Percentiles rank a stretch among this genome's conserved stretches.
Conservation (phyloP, 2,329 filamentous ascomycete species). For the Neonectria punicea region DNA sequence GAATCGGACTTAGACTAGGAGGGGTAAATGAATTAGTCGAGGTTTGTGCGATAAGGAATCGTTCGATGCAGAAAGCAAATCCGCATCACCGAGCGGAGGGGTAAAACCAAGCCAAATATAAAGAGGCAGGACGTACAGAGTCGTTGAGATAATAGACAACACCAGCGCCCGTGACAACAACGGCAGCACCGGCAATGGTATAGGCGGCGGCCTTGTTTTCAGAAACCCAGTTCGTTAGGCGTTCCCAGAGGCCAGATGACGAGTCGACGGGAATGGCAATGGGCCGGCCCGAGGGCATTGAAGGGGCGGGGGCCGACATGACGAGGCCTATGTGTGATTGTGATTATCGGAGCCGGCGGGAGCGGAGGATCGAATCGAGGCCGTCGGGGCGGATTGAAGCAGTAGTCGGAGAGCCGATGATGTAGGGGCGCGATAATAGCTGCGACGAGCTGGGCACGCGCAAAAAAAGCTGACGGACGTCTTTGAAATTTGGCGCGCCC, state of each 20-base stretch:
- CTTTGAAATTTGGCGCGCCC: slow-evolving; percentile 46
- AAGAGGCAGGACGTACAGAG: slow-evolving; percentile 55
- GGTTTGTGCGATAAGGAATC: slow-evolving; percentile 23
- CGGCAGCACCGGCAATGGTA: slow-evolving; percentile 92
- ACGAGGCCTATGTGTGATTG: slow-evolving; percentile 40
- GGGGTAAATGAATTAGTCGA: slow-evolving; percentile 28
- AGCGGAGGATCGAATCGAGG: slow-evolving; percentile 40
- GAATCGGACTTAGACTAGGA: slow-evolving; percentile 59
- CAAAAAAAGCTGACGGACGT: slow-evolving; percentile 48
- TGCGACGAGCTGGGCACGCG: slow-evolving; percentile 47
- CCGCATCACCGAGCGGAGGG: slow-evolving; percentile 18
- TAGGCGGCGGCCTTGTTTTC: slow-evolving; percentile 97
- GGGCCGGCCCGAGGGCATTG: slow-evolving; percentile 58
- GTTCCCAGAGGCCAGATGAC: slow-evolving; percentile 84
- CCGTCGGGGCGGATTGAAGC: slow-evolving; percentile 41
- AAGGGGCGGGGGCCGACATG: slow-evolving; percentile 60
- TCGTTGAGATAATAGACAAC: slow-evolving; percentile 88
- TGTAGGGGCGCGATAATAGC: slow-evolving; percentile 48
- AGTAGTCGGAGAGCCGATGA: slow-evolving; percentile 45
- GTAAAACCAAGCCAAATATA: slow-evolving; percentile 14
- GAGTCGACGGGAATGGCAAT: slow-evolving; percentile 61
- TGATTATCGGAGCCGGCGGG: slow-evolving; percentile 37
- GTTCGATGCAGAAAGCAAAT: slow-evolving; percentile 30
- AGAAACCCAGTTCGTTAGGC: slow-evolving; percentile 89
- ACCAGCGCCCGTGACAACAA: slow-evolving; percentile 90